Conservation (phyloP, 2,329 filamentous ascomycete species). For the Diaporthe sp. region DNA sequence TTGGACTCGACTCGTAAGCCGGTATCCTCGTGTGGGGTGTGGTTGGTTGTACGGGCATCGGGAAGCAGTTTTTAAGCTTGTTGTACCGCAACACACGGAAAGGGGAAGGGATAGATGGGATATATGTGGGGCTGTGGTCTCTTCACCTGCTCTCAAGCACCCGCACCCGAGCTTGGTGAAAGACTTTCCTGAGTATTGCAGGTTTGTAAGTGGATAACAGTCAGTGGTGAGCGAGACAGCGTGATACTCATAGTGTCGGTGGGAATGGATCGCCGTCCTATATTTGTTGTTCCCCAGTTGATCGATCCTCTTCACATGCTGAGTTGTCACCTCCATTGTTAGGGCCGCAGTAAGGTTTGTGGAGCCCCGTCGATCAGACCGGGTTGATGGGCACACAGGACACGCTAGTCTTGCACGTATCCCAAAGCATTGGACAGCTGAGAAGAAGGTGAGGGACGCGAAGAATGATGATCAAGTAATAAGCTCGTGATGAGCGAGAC, state of each 20-base stretch:
- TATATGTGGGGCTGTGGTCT: neutral
- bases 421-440: neutral
- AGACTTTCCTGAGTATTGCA: neutral
- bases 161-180: neutral
- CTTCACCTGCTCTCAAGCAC: neutral
- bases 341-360: constrained; percentile 27
- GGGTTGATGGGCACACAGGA: neutral
- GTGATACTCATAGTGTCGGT: neutral
- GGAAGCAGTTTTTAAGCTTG: constrained; percentile 4
- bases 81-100: constrained; percentile 12
- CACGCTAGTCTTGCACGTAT: constrained; percentile 15
- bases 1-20: neutral
- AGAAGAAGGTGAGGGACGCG: neutral
- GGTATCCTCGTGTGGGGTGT: neutral
- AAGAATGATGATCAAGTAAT: constrained; percentile 6
- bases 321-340: constrained; percentile 21
- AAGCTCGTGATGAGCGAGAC: constrained; percentile 19
- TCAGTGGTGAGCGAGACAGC: neutral
- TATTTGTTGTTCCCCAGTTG: constrained; percentile 7
- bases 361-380: constrained; percentile 23
- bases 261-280: constrained; percentile 24
- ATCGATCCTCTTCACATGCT: constrained; percentile 26
- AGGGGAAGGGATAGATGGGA: neutral
- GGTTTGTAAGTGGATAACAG: neutral
- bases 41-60: neutral